Evolutionary conservation across 257 asterid genomes (phyloP).

Genomic region (Orobanche coerulescens): DNA sequence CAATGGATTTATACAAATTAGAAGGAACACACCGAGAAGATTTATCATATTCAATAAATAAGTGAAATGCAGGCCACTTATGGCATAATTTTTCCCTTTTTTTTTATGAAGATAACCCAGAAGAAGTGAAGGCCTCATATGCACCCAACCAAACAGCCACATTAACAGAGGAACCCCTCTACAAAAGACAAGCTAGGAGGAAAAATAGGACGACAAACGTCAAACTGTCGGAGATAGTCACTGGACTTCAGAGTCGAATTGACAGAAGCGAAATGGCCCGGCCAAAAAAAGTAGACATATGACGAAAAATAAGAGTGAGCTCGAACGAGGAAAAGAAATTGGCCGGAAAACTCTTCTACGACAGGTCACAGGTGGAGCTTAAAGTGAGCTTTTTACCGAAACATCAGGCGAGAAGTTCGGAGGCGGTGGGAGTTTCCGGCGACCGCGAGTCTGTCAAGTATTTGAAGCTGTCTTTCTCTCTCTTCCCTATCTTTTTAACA

Average conservation of each 20-base stretch:
- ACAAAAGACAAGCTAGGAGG: not conserved
- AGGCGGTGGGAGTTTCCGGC: constrained; percentile 23
- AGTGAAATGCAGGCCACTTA: constrained; percentile 1
- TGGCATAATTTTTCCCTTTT: constrained; percentile 13
- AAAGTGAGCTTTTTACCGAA: not conserved
- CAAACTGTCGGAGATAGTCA: not conserved
- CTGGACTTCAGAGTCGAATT: not conserved
- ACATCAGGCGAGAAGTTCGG: not conserved
- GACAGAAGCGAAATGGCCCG: not conserved
- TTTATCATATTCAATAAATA: constrained; percentile 49
- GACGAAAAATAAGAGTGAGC: not conserved
- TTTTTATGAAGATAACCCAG: not conserved
- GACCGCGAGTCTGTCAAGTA: constrained; percentile 31
- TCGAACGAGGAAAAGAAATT: not conserved
- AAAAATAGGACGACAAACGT: not conserved
- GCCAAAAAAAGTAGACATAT: not conserved
- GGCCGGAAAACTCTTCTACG: constrained; percentile 1
- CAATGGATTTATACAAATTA: constrained; percentile 31
- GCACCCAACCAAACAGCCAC: not conserved
- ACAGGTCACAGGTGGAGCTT: constrained; percentile 1
- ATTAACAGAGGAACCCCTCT: constrained; percentile 1
- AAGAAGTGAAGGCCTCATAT: not conserved
- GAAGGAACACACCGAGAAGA: constrained; percentile 22
- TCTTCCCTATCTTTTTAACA: constrained; percentile 16
- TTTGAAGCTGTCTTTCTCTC: constrained; percentile 31